These are phyloP conservation scores for Calocybe gambosa DNA, from an alignment of 1,284 basidiomycete genomes.

Conservation along the genomic window DNA sequence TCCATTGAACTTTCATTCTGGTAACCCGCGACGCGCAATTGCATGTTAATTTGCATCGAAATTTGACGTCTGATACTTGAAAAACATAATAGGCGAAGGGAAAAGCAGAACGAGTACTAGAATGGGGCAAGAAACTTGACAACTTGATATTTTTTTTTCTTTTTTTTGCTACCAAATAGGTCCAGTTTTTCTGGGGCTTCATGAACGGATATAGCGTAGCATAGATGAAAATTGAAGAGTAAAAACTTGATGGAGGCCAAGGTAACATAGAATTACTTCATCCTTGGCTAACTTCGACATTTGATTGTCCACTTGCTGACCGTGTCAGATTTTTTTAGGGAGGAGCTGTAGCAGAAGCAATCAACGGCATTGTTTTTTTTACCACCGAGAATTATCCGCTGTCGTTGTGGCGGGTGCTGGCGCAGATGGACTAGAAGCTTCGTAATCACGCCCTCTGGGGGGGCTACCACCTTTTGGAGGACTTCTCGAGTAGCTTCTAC, in stretches of 20 bases:
- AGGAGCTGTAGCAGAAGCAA: slow-evolving; percentile 10
- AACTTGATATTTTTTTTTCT: slow-evolving; percentile 23
- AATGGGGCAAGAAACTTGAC: slow-evolving; percentile 27
- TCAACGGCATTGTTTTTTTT: slow-evolving; percentile 21
- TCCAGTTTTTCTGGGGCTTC: slow-evolving; percentile 24
- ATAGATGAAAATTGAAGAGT: slow-evolving; percentile 24
- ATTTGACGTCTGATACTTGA: slow-evolving; percentile 36
- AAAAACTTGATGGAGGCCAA: slow-evolving; percentile 24
- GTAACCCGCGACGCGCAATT: not conserved
- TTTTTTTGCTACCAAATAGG: slow-evolving; percentile 22
- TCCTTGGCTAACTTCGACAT: slow-evolving; percentile 25
- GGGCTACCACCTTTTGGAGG: slow-evolving; percentile 75
- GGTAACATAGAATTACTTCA: slow-evolving; percentile 21
- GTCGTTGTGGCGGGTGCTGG: slow-evolving; percentile 23
- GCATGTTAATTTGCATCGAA: slow-evolving; percentile 2
- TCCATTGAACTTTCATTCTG: not conserved
- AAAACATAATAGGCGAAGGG: slow-evolving; percentile 36
- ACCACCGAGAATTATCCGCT: slow-evolving; percentile 41
- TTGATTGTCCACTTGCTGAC: slow-evolving; percentile 18
- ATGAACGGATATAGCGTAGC: slow-evolving; percentile 20
- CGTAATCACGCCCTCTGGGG: slow-evolving; percentile 43
- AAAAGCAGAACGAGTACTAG: slow-evolving; percentile 29
- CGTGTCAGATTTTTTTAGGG: slow-evolving; percentile 5
- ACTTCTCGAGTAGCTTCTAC: slow-evolving; percentile 72
- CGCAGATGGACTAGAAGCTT: slow-evolving; percentile 25